phyloP scores from a whole-genome alignment of 2,329 filamentous ascomycete genomes.

The Calonectria multiphialidica region DNA sequence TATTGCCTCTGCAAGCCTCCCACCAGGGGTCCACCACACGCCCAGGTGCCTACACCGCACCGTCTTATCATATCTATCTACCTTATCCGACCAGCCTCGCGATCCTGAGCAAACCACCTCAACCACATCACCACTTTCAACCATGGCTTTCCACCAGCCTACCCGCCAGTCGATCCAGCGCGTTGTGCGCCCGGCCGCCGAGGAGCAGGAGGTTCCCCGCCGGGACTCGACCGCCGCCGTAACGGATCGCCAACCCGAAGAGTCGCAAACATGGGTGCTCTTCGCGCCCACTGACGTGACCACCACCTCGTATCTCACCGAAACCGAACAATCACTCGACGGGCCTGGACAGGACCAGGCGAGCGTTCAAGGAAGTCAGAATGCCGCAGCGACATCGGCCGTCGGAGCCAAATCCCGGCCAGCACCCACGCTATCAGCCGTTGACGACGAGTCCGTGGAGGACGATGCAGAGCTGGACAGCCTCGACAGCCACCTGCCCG shows the following conservation, averaged over 20 bases:
- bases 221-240: slow-evolving; percentile 42
- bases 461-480: slow-evolving; percentile 90
- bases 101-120: slow-evolving; percentile 16
- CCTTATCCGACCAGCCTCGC: slow-evolving; percentile 38
- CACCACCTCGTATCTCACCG: slow-evolving; percentile 76
- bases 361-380: slow-evolving; percentile 85
- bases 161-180: slow-evolving; percentile 66
- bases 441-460: slow-evolving; percentile 57
- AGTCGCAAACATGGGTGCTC: slow-evolving; percentile 95
- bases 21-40: slow-evolving; percentile 38
- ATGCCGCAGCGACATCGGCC: slow-evolving; percentile 74
- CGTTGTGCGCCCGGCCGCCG: slow-evolving; percentile 55
- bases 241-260: slow-evolving; percentile 63
- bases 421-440: slow-evolving; percentile 52
- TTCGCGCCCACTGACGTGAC: slow-evolving; percentile 82
- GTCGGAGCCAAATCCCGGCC: slow-evolving; percentile 59
- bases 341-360: slow-evolving; percentile 77
- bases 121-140: slow-evolving; percentile 23
- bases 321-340: slow-evolving; percentile 74
- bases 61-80: slow-evolving; percentile 37
- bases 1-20: slow-evolving; percentile 33
- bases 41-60: slow-evolving; percentile 32
- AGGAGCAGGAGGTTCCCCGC: slow-evolving; percentile 51
- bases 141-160: slow-evolving; percentile 72
- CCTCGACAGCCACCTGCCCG: slow-evolving; percentile 90